A percentile compares a stretch with the other conserved stretches of the same genome.
These are phyloP conservation scores for Claviceps humidiphila DNA, from an alignment of 2,329 filamentous ascomycete genomes.

Conservation along the genomic window DNA sequence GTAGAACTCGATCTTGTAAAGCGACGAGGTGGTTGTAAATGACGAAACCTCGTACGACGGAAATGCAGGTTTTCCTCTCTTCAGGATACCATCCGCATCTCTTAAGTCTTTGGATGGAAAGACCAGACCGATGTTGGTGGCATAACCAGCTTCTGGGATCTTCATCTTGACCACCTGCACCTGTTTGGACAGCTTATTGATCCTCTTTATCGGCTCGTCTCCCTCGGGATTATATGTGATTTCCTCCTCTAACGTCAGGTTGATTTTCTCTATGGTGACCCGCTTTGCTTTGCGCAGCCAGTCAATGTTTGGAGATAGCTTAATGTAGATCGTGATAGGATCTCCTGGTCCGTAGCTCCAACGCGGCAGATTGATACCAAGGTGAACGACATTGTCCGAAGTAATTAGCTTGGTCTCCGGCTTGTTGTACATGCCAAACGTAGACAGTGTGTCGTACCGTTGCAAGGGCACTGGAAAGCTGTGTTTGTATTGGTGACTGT, in stretches of 20 bases:
- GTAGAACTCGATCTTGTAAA: constrained; percentile 99
- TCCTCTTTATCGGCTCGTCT: constrained; percentile 82
- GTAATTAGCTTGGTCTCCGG: constrained; percentile 79
- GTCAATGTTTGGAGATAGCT: constrained; percentile 80
- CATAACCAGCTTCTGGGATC: constrained; percentile 81
- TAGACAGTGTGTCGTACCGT: constrained; percentile 91
- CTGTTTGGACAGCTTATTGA: constrained; percentile 76
- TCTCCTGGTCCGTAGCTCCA: constrained; percentile 96
- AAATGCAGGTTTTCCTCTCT: constrained; percentile 73
- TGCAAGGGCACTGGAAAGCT: constrained; percentile 81
- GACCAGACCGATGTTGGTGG: constrained; percentile 80
- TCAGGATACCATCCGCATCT: constrained; percentile 77
- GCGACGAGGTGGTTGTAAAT: constrained; percentile 83
- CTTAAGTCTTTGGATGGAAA: constrained; percentile 83
- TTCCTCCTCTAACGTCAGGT: constrained; percentile 87
- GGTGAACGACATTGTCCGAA: constrained; percentile 78
- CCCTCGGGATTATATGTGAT: constrained; percentile 98
- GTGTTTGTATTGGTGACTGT: constrained; percentile 77
- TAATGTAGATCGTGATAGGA: constrained; percentile 91
- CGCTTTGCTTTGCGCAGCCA: constrained; percentile 83
- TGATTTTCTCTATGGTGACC: constrained; percentile 89
- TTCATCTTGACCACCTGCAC: constrained; percentile 70
- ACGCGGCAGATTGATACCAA: constrained; percentile 81
- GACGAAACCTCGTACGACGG: constrained; percentile 79
- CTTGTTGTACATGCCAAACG: constrained; percentile 98